Evolutionary conservation across 2,329 filamentous ascomycete species (phyloP), one percentile per base, ranked within the genome.

Genomic region (Arthrobotrys conoides): DNA sequence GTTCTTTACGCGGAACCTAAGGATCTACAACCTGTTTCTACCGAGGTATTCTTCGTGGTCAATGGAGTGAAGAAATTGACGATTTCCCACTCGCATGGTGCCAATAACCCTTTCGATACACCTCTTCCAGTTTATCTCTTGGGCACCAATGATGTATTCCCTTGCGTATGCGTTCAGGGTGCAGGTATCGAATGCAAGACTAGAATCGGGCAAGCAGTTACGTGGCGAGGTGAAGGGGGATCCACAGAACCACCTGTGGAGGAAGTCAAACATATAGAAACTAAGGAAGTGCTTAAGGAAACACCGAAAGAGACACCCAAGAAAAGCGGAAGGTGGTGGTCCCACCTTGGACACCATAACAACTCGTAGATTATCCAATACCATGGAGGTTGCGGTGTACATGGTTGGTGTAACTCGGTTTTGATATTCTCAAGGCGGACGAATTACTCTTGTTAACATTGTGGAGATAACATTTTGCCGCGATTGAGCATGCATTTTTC

Each of bases 111-210:
- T 0, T 79, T 75, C 18, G 76, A 75, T 55, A 59, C 38, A 0
- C 49, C 33, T 9, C 41, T 79, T 5, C 76, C 76, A 2, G 76
- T 71, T 3, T 79, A 75, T 53, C 16, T 79, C 5, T 36, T 73
- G 6, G 76, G 76, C 20, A 61, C 36, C 9, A 61, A 69, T 18
- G 76, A 79, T 49, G 33, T 79, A 6, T 79, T 75, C 24, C 76
- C 76, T 36, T 79, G 70, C 36, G 48, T 79, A 6, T 73, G 69
- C 27, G 65, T 79, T 2, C 76, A 79, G 18, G 76, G 76, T 3
- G 46, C 76, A 12, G 76, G 76, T 5, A 67, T 79, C 14, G 70
- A 68, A 66, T 79, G 76, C 20, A 79, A 75, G 59, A 75, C 71
- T 6, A 30, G 76, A 9, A 75, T 79, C 16, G 76, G 76, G 18